Percentiles rank a stretch among this genome's conserved stretches.
These are phyloP conservation scores for Phaffia australis DNA, from an alignment of 768 basidiomycete genomes.

Conservation along the genomic window DNA sequence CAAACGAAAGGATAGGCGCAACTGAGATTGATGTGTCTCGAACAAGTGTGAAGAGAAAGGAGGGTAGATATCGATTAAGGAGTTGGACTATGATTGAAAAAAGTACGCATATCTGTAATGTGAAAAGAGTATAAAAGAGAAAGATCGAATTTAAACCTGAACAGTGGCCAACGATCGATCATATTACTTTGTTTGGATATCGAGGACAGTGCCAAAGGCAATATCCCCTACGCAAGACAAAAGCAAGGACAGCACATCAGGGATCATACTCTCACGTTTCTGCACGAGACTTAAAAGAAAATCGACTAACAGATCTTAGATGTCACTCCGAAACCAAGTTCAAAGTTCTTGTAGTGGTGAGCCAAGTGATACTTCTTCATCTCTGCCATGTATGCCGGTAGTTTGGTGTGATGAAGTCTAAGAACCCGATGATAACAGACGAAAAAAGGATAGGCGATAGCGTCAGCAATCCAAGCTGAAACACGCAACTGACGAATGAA, in stretches of 20 bases:
- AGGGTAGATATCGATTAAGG: no score
- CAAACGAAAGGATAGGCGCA: no score
- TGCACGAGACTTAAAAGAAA: background rate
- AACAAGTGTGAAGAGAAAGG: no score
- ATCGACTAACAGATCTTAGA: slow-evolving; percentile 47
- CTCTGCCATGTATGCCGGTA: slow-evolving; percentile 74
- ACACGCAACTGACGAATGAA: background rate
- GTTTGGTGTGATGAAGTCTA: slow-evolving; percentile 65
- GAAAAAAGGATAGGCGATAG: background rate
- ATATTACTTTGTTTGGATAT: slow-evolving; percentile 32
- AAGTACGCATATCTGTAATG: no score
- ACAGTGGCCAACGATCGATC: no score
- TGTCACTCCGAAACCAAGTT: slow-evolving; percentile 93
- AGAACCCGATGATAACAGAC: background rate
- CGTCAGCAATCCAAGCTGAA: background rate
- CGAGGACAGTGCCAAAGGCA: slow-evolving; percentile 64
- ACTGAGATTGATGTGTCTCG: no score
- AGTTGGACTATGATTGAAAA: no score
- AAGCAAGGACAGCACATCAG: slow-evolving; percentile 2
- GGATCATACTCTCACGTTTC: slow-evolving; percentile 6
- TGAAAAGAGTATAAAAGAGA: no score
- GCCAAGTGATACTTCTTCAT: slow-evolving; percentile 98
- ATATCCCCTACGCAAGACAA: slow-evolving; percentile 50
- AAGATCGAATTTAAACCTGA: no score
- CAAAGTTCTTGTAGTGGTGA: slow-evolving; percentile 67